Conservation (phyloP, 305 asterid species). For the Fraxinus baroniana region DNA sequence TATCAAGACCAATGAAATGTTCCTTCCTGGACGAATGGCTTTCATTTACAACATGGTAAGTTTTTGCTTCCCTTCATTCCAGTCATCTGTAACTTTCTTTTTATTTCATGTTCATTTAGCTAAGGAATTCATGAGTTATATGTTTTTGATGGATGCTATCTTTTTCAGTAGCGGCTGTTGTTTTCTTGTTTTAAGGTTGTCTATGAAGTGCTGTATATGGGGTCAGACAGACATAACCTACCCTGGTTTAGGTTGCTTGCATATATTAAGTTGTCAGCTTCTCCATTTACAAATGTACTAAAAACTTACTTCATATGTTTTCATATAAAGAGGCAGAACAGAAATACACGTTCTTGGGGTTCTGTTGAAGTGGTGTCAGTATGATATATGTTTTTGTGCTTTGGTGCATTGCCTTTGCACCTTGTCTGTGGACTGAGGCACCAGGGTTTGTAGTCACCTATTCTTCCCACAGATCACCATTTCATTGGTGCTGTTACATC, state of each 20-base stretch:
- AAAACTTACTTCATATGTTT: background rate
- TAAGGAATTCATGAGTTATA: background rate
- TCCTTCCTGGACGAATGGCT: conserved; percentile 98
- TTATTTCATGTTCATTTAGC: background rate
- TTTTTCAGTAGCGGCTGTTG: background rate
- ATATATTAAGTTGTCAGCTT: background rate
- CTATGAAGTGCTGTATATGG: background rate
- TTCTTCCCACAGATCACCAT: background rate
- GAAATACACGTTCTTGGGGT: background rate
- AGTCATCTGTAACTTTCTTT: conserved; percentile 5
- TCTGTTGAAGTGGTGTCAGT: background rate
- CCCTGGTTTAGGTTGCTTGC: background rate
- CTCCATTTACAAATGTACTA: background rate
- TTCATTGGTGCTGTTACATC: background rate
- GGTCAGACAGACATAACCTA: background rate
- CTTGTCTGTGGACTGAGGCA: background rate
- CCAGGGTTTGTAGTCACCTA: background rate
- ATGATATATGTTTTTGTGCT: background rate
- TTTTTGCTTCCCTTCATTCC: background rate
- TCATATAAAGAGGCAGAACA: background rate
- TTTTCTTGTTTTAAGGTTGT: background rate
- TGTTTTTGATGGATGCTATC: background rate
- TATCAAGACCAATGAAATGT: conserved; percentile 90
- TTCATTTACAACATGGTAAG: conserved; percentile 84
- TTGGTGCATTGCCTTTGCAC: background rate